These are phyloP conservation scores for Acanthamoeba culbertsoni DNA, from an alignment of 208 protist genomes.

Conservation along the genomic window DNA sequence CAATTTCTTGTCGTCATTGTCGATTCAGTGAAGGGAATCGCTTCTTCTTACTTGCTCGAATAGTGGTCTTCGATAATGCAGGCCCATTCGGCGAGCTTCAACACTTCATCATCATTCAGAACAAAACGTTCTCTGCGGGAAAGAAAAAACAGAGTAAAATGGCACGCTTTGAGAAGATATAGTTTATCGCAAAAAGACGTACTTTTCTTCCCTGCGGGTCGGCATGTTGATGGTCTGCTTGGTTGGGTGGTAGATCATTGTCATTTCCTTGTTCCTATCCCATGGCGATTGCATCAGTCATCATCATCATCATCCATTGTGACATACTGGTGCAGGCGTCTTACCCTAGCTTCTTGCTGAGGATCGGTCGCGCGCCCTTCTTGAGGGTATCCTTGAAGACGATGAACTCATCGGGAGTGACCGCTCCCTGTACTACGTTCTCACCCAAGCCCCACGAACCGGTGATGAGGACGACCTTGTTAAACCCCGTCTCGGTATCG, in stretches of 20 bases:
- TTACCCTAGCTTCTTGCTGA: constrained; percentile 53
- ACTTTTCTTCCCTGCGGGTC: background rate
- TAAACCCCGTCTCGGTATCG: constrained; percentile 70
- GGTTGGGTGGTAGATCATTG: constrained; percentile 49
- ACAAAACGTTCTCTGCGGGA: constrained; percentile 5
- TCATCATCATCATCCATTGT: no score
- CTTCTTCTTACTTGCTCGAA: background rate
- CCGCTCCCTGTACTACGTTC: constrained; percentile 64
- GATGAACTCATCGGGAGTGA: constrained; percentile 68
- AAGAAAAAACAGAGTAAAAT: background rate
- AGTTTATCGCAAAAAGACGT: background rate
- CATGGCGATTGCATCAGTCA: background rate
- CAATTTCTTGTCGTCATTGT: no score
- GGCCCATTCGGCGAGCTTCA: constrained; percentile 62
- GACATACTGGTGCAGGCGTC: constrained; percentile 40
- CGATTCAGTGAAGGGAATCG: no score
- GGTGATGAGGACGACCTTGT: constrained; percentile 67
- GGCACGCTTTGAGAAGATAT: background rate
- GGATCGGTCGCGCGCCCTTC: constrained; percentile 49
- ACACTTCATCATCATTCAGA: constrained; percentile 63
- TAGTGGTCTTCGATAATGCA: constrained; percentile 71
- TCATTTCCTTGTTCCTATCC: constrained; percentile 47
- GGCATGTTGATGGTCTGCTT: constrained; percentile 48
- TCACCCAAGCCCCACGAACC: constrained; percentile 69
- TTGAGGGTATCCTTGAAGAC: constrained; percentile 69